Conservation (phyloP, 2,329 filamentous ascomycete genomes). For the Escovopsis sp. region DNA sequence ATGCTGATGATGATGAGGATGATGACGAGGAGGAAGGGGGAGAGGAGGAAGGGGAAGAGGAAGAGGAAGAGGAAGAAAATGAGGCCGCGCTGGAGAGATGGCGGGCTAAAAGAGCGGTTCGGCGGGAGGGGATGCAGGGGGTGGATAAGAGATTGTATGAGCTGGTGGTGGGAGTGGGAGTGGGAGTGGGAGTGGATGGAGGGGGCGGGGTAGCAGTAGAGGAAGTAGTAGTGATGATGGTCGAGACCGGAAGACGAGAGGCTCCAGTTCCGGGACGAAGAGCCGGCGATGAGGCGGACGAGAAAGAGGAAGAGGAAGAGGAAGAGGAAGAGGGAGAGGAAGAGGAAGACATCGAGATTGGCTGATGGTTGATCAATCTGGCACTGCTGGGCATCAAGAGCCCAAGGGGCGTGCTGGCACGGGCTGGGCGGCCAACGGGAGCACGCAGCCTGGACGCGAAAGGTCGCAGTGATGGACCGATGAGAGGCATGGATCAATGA, state of each 20-base stretch:
- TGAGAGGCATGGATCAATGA: too few relatives aligned
- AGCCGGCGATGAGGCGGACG: too few relatives aligned
- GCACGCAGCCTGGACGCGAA: too few relatives aligned
- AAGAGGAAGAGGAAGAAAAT: slow-evolving; percentile 1
- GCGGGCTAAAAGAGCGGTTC: slow-evolving; percentile 40
- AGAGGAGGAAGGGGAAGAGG: slow-evolving; percentile 4
- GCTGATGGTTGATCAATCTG: too few relatives aligned
- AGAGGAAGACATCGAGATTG: slow-evolving; percentile 12
- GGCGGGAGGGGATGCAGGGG: slow-evolving; percentile 32
- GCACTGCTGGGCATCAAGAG: slow-evolving; percentile 5
- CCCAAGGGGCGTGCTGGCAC: slow-evolving; percentile 5
- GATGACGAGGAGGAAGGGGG: not conserved
- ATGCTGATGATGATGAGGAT: too few relatives aligned
- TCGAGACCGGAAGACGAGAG: too few relatives aligned
- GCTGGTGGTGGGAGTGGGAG: not conserved
- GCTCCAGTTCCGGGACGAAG: too few relatives aligned
- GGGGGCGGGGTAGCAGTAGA: too few relatives aligned
- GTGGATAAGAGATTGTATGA: slow-evolving; percentile 12
- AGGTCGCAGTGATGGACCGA: too few relatives aligned
- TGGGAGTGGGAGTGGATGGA: too few relatives aligned
- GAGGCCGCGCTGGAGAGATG: slow-evolving; percentile 27
- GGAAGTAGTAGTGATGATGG: too few relatives aligned
- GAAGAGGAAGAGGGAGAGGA: slow-evolving; percentile 14
- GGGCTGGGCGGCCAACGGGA: too few relatives aligned
- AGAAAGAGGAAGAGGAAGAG: slow-evolving; percentile 13